A percentile compares a stretch with the other conserved stretches of the same genome.
phyloP scores from a whole-genome alignment of 164 flowering plant genomes.

The Vitis vinifera region ASM3070453v1 NC_081823.1:24772001-24772500 shows the following conservation, averaged over 20 bases:
- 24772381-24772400: constrained; percentile 74
- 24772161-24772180: constrained; percentile 5
- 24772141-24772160: no score
- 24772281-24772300: constrained; percentile 30
- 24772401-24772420: constrained; percentile 45
- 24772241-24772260: constrained; percentile 75
- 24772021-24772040: no score
- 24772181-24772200: constrained; percentile 45
- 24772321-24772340: constrained; percentile 20
- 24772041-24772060: no score
- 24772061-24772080: no score
- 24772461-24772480: not conserved
- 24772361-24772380: constrained; percentile 20
- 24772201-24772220: constrained; percentile 74
- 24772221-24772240: constrained; percentile 71
- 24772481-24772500: no score
- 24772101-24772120: no score
- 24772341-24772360: constrained; percentile 72
- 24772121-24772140: no score
- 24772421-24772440: not conserved
- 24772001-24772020: no score
- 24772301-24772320: no score
- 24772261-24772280: constrained; percentile 59
- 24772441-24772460: not conserved
- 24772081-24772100: no score